Evolutionary conservation across 306 rosid species (phyloP), one percentile per base, ranked within the genome.

Genomic region (Casuarina equisetifolia): DNA sequence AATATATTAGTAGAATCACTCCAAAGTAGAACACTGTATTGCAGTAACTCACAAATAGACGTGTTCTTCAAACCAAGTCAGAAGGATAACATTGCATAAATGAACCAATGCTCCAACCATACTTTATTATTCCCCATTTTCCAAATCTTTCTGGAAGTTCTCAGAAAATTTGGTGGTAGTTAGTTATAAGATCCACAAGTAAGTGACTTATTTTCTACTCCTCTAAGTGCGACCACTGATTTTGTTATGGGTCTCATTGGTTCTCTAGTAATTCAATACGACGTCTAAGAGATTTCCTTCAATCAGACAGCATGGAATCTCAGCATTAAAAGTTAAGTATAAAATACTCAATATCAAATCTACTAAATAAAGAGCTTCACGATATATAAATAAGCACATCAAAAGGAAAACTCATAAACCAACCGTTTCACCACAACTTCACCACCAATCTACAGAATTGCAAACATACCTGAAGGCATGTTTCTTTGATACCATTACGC

Each of bases 401-500:
- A 57, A 40, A n/a, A 66, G 8, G 40, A 15, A 64, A 17, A 66
- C 68, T 61, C 68, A 11, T 13, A 61, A 13, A 61, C 40, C 9
- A 61, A 43, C 9, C 35, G 68, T 61, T 61, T 11, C 35, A 43
- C 43, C 43, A 61, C 68, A 32, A 62, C 19, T 46, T 40, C 57
- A 50, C 40, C 12, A 69, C 6, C 36, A 3, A 75, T 4, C 12
- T 42, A 44, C 43, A 53, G 6, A 46, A 54, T 53, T 73, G 70
- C 66, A 62, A 77, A 81, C 51, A 50, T 90, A 94, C 98, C 98
- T 94, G 98, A 80, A 94, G 98, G 85, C 98, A 91, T 13, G 98
- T 94, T 88, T 94, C 98, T 84, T 94, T 94, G 42, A 94, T 94
- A 75, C 98, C 98, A 88, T 94, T 94, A 69, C 98, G 97, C 35